A percentile compares a stretch with the other conserved stretches of the same genome.
Conservation (phyloP, 352 stramenopile genomes). For the Globisporangium acanthophoron region DNA sequence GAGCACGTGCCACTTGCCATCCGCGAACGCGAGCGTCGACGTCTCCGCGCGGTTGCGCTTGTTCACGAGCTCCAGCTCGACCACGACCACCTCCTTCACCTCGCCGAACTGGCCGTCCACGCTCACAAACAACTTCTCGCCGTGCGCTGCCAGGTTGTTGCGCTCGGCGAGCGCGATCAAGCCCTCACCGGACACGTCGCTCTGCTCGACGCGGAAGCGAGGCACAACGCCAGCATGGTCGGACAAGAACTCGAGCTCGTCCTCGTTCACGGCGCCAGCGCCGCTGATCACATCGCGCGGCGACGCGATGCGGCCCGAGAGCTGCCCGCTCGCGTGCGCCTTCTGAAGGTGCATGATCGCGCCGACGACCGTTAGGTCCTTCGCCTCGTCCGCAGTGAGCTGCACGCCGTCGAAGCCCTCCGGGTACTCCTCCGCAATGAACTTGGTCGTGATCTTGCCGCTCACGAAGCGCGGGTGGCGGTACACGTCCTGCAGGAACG, state of each 20-base stretch:
- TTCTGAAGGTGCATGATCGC: constrained; percentile 72
- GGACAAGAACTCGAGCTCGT: constrained; percentile 35
- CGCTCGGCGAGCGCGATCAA: constrained; percentile 41
- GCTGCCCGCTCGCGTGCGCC: constrained; percentile 21
- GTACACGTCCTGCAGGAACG: constrained; percentile 92
- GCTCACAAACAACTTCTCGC: constrained; percentile 45
- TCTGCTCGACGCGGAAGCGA: constrained; percentile 29
- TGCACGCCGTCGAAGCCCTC: constrained; percentile 90
- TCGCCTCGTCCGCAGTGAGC: constrained; percentile 47
- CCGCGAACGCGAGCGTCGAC: constrained; percentile 27
- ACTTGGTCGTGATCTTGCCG: constrained; percentile 96
- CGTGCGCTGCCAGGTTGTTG: constrained; percentile 31
- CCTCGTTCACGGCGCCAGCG: constrained; percentile 19
- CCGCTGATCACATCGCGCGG: constrained; percentile 3
- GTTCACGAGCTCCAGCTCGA: constrained; percentile 46
- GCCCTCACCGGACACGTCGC: constrained; percentile 19
- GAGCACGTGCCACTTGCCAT: constrained; percentile 49
- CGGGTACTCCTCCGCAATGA: constrained; percentile 95
- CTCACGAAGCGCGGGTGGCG: constrained; percentile 86
- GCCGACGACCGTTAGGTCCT: constrained; percentile 71
- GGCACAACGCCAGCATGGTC: constrained; percentile 26
- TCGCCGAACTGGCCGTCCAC: constrained; percentile 55
- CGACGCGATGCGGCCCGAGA: constrained; percentile 24
- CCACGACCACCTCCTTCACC: constrained; percentile 28
- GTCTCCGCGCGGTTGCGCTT: constrained; percentile 23